phyloP scores from a whole-genome alignment of 2,329 filamentous ascomycete species.

The Aspergillus ustus region DNA sequence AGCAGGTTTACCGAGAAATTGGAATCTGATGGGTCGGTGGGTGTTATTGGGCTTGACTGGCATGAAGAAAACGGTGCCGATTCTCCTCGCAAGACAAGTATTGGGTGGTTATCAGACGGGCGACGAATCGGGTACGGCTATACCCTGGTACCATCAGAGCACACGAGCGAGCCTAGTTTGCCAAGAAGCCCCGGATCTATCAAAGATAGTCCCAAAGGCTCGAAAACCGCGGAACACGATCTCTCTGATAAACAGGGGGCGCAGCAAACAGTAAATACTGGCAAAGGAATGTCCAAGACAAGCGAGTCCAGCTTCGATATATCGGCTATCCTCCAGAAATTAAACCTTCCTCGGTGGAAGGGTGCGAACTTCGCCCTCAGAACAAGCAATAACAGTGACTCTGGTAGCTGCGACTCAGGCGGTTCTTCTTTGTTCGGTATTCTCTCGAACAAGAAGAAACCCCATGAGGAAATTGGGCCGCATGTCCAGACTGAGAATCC shows the following conservation, averaged over 20 bases:
- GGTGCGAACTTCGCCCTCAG: constrained; percentile 15
- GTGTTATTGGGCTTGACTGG: constrained; percentile 1
- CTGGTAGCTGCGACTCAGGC: constrained; percentile 16
- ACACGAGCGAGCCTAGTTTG: constrained; percentile 13
- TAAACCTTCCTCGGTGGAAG: constrained; percentile 21
- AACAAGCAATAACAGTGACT: constrained; percentile 18
- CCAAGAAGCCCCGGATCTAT: not conserved
- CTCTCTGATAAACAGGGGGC: not conserved
- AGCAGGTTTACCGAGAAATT: constrained; percentile 43
- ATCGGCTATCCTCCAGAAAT: constrained; percentile 19
- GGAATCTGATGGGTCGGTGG: constrained; percentile 22
- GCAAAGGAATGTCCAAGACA: constrained; percentile 7
- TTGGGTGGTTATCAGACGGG: constrained; percentile 49
- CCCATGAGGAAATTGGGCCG: constrained; percentile 3
- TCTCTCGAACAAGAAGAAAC: constrained; percentile 20
- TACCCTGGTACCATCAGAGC: constrained; percentile 35
- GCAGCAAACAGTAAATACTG: constrained; percentile 2
- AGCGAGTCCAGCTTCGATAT: constrained; percentile 19
- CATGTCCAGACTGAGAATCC: constrained; percentile 12
- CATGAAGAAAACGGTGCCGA: constrained; percentile 7
- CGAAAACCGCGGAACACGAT: not conserved
- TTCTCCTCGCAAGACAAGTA: constrained; percentile 40
- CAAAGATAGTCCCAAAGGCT: constrained; percentile 1
- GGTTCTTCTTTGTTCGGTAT: constrained; percentile 27
- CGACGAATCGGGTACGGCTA: constrained; percentile 48